Evolutionary conservation across 768 basidiomycete genomes (phyloP), one percentile per base, ranked within the genome.

Genomic region (Boletus reticuloceps): DNA sequence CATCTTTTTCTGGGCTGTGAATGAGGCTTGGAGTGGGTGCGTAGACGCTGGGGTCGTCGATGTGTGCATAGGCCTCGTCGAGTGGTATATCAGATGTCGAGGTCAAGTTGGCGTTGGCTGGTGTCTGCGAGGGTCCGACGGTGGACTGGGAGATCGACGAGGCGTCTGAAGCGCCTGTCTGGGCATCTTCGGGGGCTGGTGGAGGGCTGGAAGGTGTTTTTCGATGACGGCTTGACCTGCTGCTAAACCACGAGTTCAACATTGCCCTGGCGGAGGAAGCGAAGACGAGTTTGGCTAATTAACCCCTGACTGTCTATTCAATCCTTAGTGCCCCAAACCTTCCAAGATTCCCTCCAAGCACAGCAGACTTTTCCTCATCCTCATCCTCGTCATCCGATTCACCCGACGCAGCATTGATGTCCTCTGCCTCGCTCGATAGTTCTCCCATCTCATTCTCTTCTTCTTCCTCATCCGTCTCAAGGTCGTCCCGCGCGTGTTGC

Each of bases 281-380:
- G 32, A 29, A 43, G 43, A 45, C 60, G 50, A 37, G 39, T 50
- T 47, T 43, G 45, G 59, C 1, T 14, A 60, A 60, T 53, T 49
- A 38, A 39, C 55, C 49, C 55, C 53, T 55, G 58, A 57, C 47
- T 51, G 40, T 37, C 49, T 68, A 65, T 31, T 63, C 22, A 14
- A 74, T 57, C 10, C 55, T 48, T 1, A 77, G 64, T 10, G 66
- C 71, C 16, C 61, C 72, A 48, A 77, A 77, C 36, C 67, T 47
- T 8, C 65, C 65, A 17, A 64, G 27, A 45, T 34, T 51, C 25
- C 44, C 54, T 55, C 47, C 47, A 46, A 12, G 31, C 50, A 34
- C 29, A 14, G 14, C 27, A 16, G 22, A 13, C 13, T 41, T 36
- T 9, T 47, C 53, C 6, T 59, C 59, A 0, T 58, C 61, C 12